phyloP scores from a whole-genome alignment of 805 yeast genomes.

The Ogataea ganodermae region DNA sequence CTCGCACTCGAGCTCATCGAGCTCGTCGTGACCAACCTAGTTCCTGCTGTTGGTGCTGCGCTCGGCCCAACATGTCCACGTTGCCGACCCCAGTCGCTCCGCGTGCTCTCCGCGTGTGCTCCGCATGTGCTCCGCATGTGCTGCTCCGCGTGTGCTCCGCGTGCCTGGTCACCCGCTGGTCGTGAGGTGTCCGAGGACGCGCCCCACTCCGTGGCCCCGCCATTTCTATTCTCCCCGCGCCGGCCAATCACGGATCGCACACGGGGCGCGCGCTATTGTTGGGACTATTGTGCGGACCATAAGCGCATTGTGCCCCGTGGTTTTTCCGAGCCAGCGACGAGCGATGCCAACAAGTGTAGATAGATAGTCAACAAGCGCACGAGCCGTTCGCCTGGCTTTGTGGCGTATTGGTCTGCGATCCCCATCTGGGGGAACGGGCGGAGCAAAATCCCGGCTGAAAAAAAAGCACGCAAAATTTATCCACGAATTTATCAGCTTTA shows the following conservation, averaged over 20 bases:
- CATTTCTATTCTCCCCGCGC: constrained; percentile 2
- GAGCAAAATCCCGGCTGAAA: too few species aligned
- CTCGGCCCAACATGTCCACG: too few species aligned
- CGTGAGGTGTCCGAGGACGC: neutral
- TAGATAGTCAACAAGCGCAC: too few species aligned
- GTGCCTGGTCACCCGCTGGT: neutral
- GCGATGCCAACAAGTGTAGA: neutral
- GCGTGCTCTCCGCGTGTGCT: neutral
- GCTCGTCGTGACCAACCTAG: too few species aligned
- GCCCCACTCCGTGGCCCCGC: neutral
- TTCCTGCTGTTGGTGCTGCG: too few species aligned
- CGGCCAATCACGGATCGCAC: constrained; percentile 5
- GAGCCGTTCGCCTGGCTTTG: too few species aligned
- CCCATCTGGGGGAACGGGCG: too few species aligned
- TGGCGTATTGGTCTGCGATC: too few species aligned
- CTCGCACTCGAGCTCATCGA: too few species aligned
- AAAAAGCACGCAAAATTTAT: too few species aligned
- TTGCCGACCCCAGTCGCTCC: neutral
- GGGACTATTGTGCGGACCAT: constrained; percentile 1
- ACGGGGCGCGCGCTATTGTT: neutral
- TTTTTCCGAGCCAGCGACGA: neutral
- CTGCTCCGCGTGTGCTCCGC: neutral
- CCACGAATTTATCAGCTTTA: too few species aligned
- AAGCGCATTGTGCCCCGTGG: neutral
- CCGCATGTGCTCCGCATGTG: neutral